phyloP scores from a whole-genome alignment of 2,329 filamentous ascomycete species.

The Colletotrichum sp. region DNA sequence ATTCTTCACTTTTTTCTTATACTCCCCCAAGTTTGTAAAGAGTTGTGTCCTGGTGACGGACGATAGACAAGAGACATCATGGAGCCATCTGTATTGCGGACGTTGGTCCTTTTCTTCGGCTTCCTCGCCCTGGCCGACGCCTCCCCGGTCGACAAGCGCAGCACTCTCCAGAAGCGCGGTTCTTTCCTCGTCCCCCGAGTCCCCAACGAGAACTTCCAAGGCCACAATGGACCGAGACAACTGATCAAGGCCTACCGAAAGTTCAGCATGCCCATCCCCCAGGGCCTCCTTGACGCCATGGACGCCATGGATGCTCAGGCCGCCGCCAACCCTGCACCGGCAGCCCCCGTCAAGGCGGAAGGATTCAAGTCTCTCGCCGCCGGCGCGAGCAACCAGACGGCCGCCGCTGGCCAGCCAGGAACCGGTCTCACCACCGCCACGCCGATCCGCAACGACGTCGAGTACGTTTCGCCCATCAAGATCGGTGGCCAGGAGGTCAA shows the following conservation, averaged over 20 bases:
- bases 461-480: constrained; percentile 73
- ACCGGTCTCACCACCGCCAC: constrained; percentile 67
- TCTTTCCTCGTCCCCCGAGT: constrained; percentile 65
- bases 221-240: constrained; percentile 62
- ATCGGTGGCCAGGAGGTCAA: constrained; percentile 73
- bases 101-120: constrained; percentile 16
- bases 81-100: constrained; percentile 11
- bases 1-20: not conserved
- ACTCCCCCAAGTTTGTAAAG: not conserved
- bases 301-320: constrained; percentile 22
- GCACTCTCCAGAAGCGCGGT: constrained; percentile 47
- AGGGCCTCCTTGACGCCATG: constrained; percentile 43
- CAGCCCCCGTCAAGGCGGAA: constrained; percentile 25
- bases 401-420: constrained; percentile 2
- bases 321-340: not conserved
- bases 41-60: constrained; percentile 12
- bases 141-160: constrained; percentile 20
- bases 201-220: constrained; percentile 57
- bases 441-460: constrained; percentile 67
- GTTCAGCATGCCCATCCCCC: constrained; percentile 60
- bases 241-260: constrained; percentile 73
- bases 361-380: constrained; percentile 8
- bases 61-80: constrained; percentile 3
- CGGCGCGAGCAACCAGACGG: constrained; percentile 4
- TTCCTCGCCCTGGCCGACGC: constrained; percentile 27